Base-by-base conservation (phyloP, 352 stramenopile genomes). In the Pythium biforme region DNA sequence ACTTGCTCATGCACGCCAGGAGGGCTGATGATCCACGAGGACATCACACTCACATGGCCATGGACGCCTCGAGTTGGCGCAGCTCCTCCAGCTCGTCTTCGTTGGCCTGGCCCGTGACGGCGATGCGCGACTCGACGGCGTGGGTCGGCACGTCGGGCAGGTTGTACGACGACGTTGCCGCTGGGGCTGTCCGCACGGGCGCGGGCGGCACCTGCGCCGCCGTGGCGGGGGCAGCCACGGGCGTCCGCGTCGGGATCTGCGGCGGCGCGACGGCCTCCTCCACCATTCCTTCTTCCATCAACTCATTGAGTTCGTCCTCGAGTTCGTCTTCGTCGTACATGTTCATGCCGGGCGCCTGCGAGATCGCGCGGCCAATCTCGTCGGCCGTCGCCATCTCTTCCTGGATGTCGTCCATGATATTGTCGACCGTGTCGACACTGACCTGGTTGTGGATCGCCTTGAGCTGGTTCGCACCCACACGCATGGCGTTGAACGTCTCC, bases 331-430 rank as follows among this genome's bases (percentile, higher is more conserved):
- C 96, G 56, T 94, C 74, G 64, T 88, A 92, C 37, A 98, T 74
- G 20, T 97, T 73, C n/a, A 90, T 87, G 64, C 97, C 92, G 0
- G 98, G 81, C n/a, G 94, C 90, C 70, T 98, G 89, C 31, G 91
- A 95, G 72, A 99, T 97, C 12, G 95, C 95, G 53, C 86, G 75
- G 22, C 83, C 90, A 64, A 99, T 98, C 77, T 98, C 94, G 64
- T 98, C 85, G 3, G 92, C 94, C 54, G 91, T 90, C 47, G 97
- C 93, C 95, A 98, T 98, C 70, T 98, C 92, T 71, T 98, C 95
- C 74, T 97, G 94, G 70, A 99, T 98, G 62, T 98, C 92, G 77
- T 99, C 97, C 95, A 99, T 99, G 56, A 99, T 93, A 64, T 98
- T 97, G 74, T 99, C 96, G 48, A 99, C 96, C 63, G 93, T 95